Conservation (phyloP, 352 stramenopile species). For the Phytophthora agathidicida region DNA sequence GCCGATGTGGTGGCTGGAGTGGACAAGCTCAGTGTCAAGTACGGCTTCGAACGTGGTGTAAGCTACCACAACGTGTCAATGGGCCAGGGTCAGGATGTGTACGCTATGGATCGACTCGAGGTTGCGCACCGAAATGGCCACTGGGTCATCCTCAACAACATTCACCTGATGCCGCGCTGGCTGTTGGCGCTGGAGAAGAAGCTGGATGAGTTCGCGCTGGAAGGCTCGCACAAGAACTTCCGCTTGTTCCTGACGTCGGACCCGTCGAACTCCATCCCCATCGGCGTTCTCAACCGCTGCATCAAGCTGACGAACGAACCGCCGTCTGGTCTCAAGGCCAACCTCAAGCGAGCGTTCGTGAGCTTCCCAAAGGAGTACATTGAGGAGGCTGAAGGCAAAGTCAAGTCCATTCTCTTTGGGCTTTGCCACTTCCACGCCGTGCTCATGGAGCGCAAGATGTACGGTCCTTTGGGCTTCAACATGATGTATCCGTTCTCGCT, state of each 20-base stretch:
- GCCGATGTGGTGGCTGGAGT: constrained; percentile 96
- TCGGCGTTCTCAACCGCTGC: constrained; percentile 95
- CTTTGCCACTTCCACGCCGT: constrained; percentile 98
- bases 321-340: constrained; percentile 94
- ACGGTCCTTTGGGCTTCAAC: constrained; percentile 97
- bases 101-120: constrained; percentile 95
- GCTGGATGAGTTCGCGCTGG: constrained; percentile 94
- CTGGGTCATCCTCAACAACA: constrained; percentile 99
- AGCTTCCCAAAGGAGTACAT: constrained; percentile 97
- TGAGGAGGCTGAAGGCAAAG: constrained; percentile 95
- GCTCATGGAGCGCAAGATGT: constrained; percentile 98
- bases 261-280: constrained; percentile 93
- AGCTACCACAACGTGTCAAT: constrained; percentile 98
- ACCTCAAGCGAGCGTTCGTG: constrained; percentile 96
- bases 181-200: constrained; percentile 97
- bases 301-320: constrained; percentile 98
- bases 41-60: constrained; percentile 95
- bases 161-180: constrained; percentile 97
- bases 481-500: constrained; percentile 99
- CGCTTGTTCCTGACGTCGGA: constrained; percentile 95
- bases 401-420: constrained; percentile 97
- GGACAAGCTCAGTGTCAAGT: constrained; percentile 94
- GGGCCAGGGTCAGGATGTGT: constrained; percentile 96
- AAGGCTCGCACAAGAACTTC: constrained; percentile 95
- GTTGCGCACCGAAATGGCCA: constrained; percentile 95